These are phyloP conservation scores for Petunia secreta DNA, from an alignment of 257 asterid species.

Conservation along the genomic window DNA sequence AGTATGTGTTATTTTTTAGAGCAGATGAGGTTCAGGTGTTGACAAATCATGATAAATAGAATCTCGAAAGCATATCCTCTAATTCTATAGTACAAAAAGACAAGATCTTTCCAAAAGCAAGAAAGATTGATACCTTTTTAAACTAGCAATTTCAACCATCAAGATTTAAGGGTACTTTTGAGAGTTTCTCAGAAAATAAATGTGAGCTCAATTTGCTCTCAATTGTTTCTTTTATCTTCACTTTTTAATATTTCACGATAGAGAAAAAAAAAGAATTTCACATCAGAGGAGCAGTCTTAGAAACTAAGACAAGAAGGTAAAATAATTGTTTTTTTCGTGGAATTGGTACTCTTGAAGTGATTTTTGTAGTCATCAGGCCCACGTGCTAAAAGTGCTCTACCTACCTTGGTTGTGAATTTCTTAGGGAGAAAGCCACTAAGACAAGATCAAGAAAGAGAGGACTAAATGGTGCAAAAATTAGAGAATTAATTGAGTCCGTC, in stretches of 20 bases:
- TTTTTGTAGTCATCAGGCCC: not conserved
- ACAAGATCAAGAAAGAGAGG: not conserved
- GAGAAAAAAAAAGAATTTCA: not conserved
- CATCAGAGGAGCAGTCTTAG: not conserved
- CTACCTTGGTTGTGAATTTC: not conserved
- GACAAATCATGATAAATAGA: not conserved
- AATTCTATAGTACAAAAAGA: no score
- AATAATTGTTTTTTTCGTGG: not conserved
- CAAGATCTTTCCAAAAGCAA: not conserved
- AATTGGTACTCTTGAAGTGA: not conserved
- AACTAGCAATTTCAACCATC: not conserved
- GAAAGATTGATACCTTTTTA: not conserved
- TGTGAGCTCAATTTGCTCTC: not conserved
- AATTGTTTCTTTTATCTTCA: not conserved
- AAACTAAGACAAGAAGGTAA: not conserved
- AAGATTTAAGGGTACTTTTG: not conserved
- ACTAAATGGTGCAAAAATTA: not conserved
- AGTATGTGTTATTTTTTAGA: conserved; percentile 5
- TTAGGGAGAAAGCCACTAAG: not conserved
- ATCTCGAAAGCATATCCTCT: conserved; percentile 5
- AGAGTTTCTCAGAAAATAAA: not conserved
- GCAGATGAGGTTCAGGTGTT: not conserved
- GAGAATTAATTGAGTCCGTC: no score
- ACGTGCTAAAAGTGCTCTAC: not conserved
- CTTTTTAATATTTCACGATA: not conserved